Evolutionary conservation across 1,284 basidiomycete species (phyloP), one percentile per base, ranked within the genome.

Genomic region (Cronartium quercuum): DNA sequence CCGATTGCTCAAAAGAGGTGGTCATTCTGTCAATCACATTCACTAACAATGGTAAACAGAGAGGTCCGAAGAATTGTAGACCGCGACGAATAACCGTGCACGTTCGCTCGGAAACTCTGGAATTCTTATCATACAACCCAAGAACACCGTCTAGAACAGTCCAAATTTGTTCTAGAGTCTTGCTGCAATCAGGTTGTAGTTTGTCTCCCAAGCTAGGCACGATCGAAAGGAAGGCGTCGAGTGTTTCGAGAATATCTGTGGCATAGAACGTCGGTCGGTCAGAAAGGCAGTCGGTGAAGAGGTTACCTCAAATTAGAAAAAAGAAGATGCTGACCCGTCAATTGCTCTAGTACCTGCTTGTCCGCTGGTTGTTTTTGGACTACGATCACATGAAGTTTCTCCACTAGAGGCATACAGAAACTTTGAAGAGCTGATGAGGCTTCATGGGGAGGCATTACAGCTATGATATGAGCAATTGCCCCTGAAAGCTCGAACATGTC

Each of bases 381-480:
- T 13, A 81, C 81, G 38, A 84, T 78, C 2, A 79, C 77, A 74
- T 84, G 83, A 0, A 86, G 79, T n/a, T 81, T 77, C 76, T 84
- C 82, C 29, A 87, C 81, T 42, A 86, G 78, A 0, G 86, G 86
- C 79, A 84, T 84, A 12, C 90, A 87, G 82, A 98, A 98, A 21
- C 89, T 89, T 78, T 89, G 88, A 63, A 98, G 85, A 0, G 90
- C 91, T 77, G 88, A 86, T 1, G 92, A 91, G 12, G 92, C 91
- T 78, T 88, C 87, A 68, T 90, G 88, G 85, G 89, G 88, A 0
- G 90, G 88, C 91, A 98, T 94, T 0, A 89, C 90, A 38, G 90
- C 90, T 76, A 98, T 94, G 75, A 99, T 91, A 82, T 92, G 89
- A 1, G 92, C 94, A 75, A 98, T 93, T 3, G 94, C 95, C 81